Base-by-base conservation (phyloP, 805 yeast species). In the Candida oleophila region DNA sequence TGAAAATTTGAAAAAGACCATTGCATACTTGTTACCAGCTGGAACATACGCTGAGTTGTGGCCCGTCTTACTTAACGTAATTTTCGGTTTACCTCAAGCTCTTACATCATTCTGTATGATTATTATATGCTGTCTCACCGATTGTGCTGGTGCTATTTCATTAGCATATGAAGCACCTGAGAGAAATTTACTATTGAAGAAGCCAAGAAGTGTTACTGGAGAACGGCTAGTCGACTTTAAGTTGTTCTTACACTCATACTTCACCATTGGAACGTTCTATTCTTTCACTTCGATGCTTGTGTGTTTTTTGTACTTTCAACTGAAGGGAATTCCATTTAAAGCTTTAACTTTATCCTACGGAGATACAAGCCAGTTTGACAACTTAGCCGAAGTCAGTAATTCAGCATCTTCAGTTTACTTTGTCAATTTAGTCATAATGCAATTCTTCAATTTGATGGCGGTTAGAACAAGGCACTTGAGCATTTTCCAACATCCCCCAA, bases 41-140 rank as follows among this genome's bases (percentile, higher is more conserved):
- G 82, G 82, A 22, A 62, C 73, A 14, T 77, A 55, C 54, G 66
- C 79, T 38, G 81, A 77, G 55, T 62, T 77, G 28, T 77, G 81
- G 81, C 71, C 81, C 0, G 74, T 77, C 3, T 51, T 77, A 22
- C 50, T 75, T 45, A 77, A 73, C 51, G 66, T 76, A 3, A 57
- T 74, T n/a, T 73, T 73, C 55, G 81, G 81, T 8, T 52, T 73
- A 46, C 82, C 82, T 1, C 80, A 73, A 55, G 62, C 69, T 54
- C 56, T 77, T 38, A 72, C 80, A 2, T 73, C 79, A 3, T 75
- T 77, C 58, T 59, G 63, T 46, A 77, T 77, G 81, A 76, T 77
- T 47, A 66, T 77, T n/a, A 74, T 77, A 44, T 71, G 73, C 52
- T 69, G 76, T 51, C 55, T 74, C 37, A 75, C 81, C 4, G 81